Evolutionary conservation across 805 yeast genomes (phyloP).

Genomic region (Candida schatavii): DNA sequence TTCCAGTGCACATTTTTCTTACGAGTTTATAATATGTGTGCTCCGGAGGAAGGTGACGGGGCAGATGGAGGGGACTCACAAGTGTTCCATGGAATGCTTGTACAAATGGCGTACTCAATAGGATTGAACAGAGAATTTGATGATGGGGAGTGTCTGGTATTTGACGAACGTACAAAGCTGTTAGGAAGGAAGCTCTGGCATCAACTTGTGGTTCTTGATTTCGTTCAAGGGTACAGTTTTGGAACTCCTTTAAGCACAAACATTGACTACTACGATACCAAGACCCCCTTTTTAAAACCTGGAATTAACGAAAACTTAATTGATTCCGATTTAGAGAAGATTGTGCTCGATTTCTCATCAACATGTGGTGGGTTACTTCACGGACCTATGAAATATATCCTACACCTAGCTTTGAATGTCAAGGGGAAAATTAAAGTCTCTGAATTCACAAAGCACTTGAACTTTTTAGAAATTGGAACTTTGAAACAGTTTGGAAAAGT

Average conservation of each 20-base stretch:
- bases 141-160: constrained; percentile 18
- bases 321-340: constrained; percentile 37
- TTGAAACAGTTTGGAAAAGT: constrained; percentile 20
- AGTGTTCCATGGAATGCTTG: constrained; percentile 24
- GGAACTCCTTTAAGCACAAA: constrained; percentile 44
- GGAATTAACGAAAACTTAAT: constrained; percentile 26
- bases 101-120: constrained; percentile 44
- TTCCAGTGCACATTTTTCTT: constrained; percentile 60
- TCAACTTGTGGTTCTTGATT: constrained; percentile 38
- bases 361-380: constrained; percentile 26
- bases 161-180: constrained; percentile 28
- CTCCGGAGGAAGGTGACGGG: constrained; percentile 54
- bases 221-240: constrained; percentile 37
- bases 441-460: constrained; percentile 27
- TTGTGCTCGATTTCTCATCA: constrained; percentile 27
- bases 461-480: constrained; percentile 29
- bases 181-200: constrained; percentile 61
- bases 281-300: constrained; percentile 36
- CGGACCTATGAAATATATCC: constrained; percentile 25
- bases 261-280: constrained; percentile 45
- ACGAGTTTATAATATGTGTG: constrained; percentile 51
- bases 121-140: constrained; percentile 46
- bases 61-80: constrained; percentile 34
- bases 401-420: constrained; percentile 35
- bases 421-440: constrained; percentile 29